Conservation (phyloP, 768 basidiomycete species). For the Xanthoconium stramineum region DNA sequence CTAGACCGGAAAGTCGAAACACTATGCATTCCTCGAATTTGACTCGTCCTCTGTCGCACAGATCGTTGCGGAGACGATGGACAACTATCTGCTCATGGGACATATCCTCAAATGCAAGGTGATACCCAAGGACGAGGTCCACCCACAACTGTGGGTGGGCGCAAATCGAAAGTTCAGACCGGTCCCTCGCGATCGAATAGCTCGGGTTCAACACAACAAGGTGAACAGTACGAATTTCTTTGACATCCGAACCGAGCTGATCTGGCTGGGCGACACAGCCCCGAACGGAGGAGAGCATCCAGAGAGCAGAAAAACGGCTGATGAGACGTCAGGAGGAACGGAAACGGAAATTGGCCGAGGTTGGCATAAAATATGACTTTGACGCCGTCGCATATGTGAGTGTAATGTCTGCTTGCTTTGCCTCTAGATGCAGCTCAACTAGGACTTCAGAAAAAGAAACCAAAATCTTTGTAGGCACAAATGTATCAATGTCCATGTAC, state of each 20-base stretch:
- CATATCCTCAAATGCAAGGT: slow-evolving; percentile 91
- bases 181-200: slow-evolving; percentile 71
- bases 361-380: slow-evolving; percentile 87
- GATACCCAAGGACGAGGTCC: slow-evolving; percentile 85
- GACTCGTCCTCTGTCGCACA: slow-evolving; percentile 83
- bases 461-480: not conserved
- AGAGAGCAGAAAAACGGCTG: slow-evolving; percentile 62
- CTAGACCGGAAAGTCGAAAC: slow-evolving; percentile 93
- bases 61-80: slow-evolving; percentile 98
- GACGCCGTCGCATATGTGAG: slow-evolving; percentile 80
- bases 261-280: slow-evolving; percentile 38
- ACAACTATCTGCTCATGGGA: slow-evolving; percentile 95
- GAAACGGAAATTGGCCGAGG: slow-evolving; percentile 72
- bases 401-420: too few species aligned
- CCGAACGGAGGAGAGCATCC: slow-evolving; percentile 70
- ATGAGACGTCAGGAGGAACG: slow-evolving; percentile 73
- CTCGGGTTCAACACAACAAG: slow-evolving; percentile 77
- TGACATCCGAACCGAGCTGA: slow-evolving; percentile 2
- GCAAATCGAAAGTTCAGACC: slow-evolving; percentile 88
- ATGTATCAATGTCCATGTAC: not conserved
- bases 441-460: too few species aligned
- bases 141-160: slow-evolving; percentile 95
- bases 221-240: slow-evolving; percentile 35
- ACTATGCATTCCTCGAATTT: slow-evolving; percentile 97
- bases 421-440: too few species aligned